Evolutionary conservation across 371 early-diverging fungal genomes (phyloP), one percentile per base, ranked within the genome.

Genomic region (Mucor irregularis): DNA sequence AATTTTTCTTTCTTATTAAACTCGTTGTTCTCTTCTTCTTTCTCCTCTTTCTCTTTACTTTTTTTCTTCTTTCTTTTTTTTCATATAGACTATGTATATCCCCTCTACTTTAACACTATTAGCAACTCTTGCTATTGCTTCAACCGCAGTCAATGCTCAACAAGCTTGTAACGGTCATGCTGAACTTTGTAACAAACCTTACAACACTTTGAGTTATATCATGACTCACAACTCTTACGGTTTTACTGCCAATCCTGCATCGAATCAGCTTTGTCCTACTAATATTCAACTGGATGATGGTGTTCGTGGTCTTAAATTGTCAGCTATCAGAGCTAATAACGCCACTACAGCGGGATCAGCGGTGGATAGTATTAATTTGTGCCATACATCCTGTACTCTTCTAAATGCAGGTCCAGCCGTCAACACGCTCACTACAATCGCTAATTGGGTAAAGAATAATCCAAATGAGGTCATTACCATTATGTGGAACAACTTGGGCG

Each of bases 141-240:
- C 43, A 11, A 11, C 7, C 1, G 14, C 34, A 10, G 61, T 38
- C 4, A 53, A 39, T 17, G 64, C 64, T n/a, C 80, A 82, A 51
- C 66, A 64, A 22, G 57, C 58, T 11, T 91, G 92, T 63, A 91
- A 91, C 61, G 92, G 92, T 0, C 81, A 87, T 56, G 54, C 71
- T 0, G 82, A 82, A 46, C 75, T 85, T n/a, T 91, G 92, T 56
- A 57, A 71, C 48, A 78, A 74, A 59, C 57, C 67, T 4, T 90
- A 85, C 56, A 62, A 79, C 56, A 45, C 75, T 38, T 64, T 91
- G 13, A 74, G 86, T 2, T 86, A 76, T 43, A 61, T 83, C 1
- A 64, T 84, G n/a, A 88, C 91, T 6, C 92, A 91, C 71, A 91
- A 91, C 60, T 76, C 91, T 0, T 92, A 81, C 62, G 85, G 87